Conservation (phyloP, 257 asterid genomes). For the Przewalskia tangutica region DNA sequence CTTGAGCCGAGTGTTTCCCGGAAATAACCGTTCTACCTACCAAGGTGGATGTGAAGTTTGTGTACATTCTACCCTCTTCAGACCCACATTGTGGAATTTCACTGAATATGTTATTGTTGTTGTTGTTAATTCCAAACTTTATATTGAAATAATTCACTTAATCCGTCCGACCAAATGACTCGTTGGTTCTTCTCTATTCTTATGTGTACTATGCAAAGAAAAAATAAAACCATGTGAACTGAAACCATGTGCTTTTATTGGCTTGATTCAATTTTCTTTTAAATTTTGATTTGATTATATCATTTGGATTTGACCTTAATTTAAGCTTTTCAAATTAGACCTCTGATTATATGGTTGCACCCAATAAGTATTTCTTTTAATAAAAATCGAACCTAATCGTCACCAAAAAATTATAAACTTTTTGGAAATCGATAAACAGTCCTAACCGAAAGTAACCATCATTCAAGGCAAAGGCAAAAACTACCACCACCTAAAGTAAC, state of each 20-base stretch:
- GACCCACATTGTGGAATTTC: too few relatives aligned
- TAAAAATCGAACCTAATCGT: background rate
- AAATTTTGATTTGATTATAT: background rate
- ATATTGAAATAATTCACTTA: too few relatives aligned
- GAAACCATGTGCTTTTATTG: background rate
- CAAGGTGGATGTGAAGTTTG: too few relatives aligned
- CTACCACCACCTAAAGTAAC: conserved; percentile 1
- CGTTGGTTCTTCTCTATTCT: too few relatives aligned
- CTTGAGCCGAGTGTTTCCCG: too few relatives aligned
- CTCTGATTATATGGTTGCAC: background rate
- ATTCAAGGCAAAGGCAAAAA: conserved; percentile 5
- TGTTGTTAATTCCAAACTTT: too few relatives aligned
- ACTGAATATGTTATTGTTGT: too few relatives aligned
- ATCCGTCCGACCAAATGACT: too few relatives aligned
- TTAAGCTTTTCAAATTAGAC: too few relatives aligned
- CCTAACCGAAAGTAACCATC: conserved; percentile 36
- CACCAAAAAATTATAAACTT: background rate
- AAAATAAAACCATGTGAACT: background rate
- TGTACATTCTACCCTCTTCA: too few relatives aligned
- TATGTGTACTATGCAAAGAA: too few relatives aligned
- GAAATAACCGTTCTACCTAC: too few relatives aligned
- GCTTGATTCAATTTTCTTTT: background rate
- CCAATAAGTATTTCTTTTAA: background rate
- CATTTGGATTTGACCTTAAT: background rate
- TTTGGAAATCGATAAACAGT: background rate